Conservation (phyloP, 2,329 filamentous ascomycete genomes). For the Neobulgaria alba region DNA sequence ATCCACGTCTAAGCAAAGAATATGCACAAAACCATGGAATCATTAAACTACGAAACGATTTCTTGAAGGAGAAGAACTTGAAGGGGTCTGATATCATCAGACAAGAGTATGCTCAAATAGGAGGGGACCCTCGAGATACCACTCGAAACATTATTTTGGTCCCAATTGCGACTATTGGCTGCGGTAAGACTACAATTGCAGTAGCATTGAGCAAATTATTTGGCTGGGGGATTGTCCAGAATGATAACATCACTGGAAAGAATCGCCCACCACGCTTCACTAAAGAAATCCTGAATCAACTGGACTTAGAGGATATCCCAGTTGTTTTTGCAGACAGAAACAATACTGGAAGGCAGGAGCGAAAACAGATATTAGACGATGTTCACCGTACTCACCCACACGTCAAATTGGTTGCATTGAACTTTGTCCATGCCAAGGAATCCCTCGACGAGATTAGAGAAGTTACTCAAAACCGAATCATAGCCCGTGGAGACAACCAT, state of each 20-base stretch:
- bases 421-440: conserved; percentile 69
- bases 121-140: conserved; percentile 44
- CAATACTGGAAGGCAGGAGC: conserved; percentile 82
- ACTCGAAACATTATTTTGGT: conserved; percentile 69
- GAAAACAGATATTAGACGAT: conserved; percentile 79
- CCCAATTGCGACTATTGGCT: conserved; percentile 87
- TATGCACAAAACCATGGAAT: conserved; percentile 93
- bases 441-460: conserved; percentile 64
- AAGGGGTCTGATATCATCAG: conserved; percentile 85
- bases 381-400: conserved; percentile 53
- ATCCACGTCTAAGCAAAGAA: conserved; percentile 57
- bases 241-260: conserved; percentile 85
- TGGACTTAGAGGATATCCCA: conserved; percentile 53
- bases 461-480: conserved; percentile 69
- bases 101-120: conserved; percentile 50
- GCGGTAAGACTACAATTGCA: conserved; percentile 91
- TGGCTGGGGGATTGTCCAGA: conserved; percentile 87
- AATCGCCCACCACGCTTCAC: conserved; percentile 72
- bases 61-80: conserved; percentile 72
- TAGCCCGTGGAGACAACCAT: conserved; percentile 87
- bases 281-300: conserved; percentile 54
- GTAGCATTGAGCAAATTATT: conserved; percentile 76
- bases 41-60: conserved; percentile 81
- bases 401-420: conserved; percentile 71
- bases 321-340: conserved; percentile 90